These are phyloP conservation scores for Saturnispora halmiae DNA, from an alignment of 805 yeast species.

Conservation along the genomic window DNA sequence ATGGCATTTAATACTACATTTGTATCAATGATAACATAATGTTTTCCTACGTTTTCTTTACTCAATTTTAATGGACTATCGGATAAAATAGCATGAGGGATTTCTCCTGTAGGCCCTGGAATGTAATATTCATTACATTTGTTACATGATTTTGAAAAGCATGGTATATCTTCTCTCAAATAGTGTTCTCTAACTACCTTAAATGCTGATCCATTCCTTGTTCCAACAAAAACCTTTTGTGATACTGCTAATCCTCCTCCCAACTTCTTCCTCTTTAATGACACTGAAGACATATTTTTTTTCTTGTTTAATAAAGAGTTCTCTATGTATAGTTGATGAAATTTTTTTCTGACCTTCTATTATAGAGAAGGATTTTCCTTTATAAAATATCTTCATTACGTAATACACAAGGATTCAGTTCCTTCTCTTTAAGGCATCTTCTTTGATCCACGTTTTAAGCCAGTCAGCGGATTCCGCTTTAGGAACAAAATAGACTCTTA, in stretches of 20 bases:
- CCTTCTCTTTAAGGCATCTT: constrained; percentile 45
- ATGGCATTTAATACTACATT: constrained; percentile 82
- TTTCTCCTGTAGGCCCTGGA: constrained; percentile 58
- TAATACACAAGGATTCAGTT: not conserved
- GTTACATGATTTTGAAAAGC: constrained; percentile 65
- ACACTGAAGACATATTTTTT: constrained; percentile 2
- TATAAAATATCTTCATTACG: too few species aligned
- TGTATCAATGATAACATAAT: constrained; percentile 80
- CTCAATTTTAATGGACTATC: constrained; percentile 45
- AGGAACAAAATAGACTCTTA: constrained; percentile 73
- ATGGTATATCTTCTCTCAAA: constrained; percentile 84
- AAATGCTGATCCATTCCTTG: constrained; percentile 81
- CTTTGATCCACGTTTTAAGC: constrained; percentile 59
- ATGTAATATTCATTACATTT: constrained; percentile 47
- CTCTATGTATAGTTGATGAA: not conserved
- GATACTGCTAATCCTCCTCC: constrained; percentile 56
- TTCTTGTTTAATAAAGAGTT: not conserved
- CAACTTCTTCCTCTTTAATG: constrained; percentile 34
- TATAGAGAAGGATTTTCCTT: too few species aligned
- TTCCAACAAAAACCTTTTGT: constrained; percentile 84
- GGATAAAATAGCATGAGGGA: constrained; percentile 60
- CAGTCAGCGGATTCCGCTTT: constrained; percentile 55
- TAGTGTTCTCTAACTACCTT: constrained; percentile 93
- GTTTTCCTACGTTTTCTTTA: constrained; percentile 44
- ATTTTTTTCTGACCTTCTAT: too few species aligned